Percentiles rank a stretch among this genome's conserved stretches.
Evolutionary conservation across 495 filamentous ascomycete species (phyloP).

Genomic region (Talaromyces ruber): DNA sequence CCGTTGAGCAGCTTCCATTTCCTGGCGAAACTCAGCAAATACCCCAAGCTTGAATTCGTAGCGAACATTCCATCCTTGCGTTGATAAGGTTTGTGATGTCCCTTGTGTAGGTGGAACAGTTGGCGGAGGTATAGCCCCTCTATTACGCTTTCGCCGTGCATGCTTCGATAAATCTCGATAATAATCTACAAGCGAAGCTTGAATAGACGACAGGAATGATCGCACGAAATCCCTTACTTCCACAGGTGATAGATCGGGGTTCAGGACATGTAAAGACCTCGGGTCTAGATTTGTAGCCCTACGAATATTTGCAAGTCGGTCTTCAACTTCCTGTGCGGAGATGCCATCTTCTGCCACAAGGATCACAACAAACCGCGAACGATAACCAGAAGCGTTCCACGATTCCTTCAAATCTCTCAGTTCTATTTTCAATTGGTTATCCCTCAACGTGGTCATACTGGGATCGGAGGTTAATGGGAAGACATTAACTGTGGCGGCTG

Average conservation of each 20-base stretch:
- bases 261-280: constrained; percentile 71
- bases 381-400: constrained; percentile 60
- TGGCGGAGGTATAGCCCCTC: constrained; percentile 65
- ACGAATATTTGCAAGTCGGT: constrained; percentile 66
- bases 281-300: constrained; percentile 70
- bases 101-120: constrained; percentile 77
- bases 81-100: constrained; percentile 74
- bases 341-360: constrained; percentile 60
- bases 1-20: constrained; percentile 75
- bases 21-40: constrained; percentile 83
- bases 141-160: constrained; percentile 69
- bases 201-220: constrained; percentile 49
- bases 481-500: constrained; percentile 71
- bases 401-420: constrained; percentile 66
- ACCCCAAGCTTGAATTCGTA: constrained; percentile 90
- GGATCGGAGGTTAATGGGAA: constrained; percentile 61
- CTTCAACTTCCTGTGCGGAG: constrained; percentile 56
- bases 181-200: constrained; percentile 64
- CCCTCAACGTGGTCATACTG: constrained; percentile 59
- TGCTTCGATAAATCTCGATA: constrained; percentile 89
- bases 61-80: constrained; percentile 79
- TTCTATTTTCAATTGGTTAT: constrained; percentile 83
- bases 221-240: constrained; percentile 56
- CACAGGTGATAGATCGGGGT: constrained; percentile 51
- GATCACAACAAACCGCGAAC: constrained; percentile 65